A percentile compares a stretch with the other conserved stretches of the same genome.
These are phyloP conservation scores for Talaromyces sp. DNA, from an alignment of 2,329 filamentous ascomycete species.

Conservation along the genomic window DNA sequence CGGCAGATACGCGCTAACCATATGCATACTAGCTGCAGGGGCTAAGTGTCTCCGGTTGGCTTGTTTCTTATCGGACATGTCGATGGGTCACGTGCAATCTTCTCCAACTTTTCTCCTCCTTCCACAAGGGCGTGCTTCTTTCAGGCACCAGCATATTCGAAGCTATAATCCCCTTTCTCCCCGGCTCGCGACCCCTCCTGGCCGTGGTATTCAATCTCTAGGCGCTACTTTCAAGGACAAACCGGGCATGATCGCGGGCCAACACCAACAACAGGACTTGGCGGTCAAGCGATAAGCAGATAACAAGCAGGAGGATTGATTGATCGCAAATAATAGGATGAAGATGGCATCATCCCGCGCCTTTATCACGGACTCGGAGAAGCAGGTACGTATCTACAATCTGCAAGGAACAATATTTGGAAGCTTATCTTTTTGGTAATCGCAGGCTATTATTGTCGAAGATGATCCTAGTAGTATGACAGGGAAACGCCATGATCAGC, in stretches of 20 bases:
- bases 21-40: too few species aligned
- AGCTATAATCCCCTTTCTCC: neutral
- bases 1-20: neutral
- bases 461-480: neutral
- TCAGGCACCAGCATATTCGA: neutral
- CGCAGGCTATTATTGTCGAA: neutral
- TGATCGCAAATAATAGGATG: neutral
- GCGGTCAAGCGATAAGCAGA: neutral
- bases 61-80: neutral
- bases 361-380: conserved; percentile 3
- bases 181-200: neutral
- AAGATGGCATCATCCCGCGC: neutral
- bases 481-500: neutral
- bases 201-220: neutral
- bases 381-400: conserved; percentile 4
- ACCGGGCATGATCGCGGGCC: neutral
- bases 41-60: neutral
- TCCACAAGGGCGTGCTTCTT: neutral
- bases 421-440: neutral
- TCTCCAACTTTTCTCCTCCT: neutral
- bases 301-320: neutral
- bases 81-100: neutral
- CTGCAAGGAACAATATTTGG: neutral
- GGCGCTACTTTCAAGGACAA: neutral
- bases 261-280: neutral